Evolutionary conservation across 1,284 basidiomycete genomes (phyloP).

Genomic region (Cutaneotrichosporon sp.): DNA sequence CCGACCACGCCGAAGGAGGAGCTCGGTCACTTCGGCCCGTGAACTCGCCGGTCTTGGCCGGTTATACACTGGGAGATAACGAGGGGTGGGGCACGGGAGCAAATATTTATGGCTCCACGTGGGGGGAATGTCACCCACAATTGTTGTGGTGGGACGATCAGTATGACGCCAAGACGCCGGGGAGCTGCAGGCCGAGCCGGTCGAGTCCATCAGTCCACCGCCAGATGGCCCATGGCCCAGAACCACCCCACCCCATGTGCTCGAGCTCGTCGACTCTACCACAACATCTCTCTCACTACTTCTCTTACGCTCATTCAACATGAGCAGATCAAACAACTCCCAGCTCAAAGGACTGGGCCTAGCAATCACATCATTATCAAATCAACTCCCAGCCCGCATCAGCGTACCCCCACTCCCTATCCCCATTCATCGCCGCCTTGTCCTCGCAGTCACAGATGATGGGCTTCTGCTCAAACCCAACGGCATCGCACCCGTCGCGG

Average conservation of each 20-base stretch:
- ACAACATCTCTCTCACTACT: not conserved
- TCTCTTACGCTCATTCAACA: not conserved
- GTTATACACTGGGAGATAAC: no score
- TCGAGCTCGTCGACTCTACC: not conserved
- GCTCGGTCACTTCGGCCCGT: no score
- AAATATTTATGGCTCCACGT: no score
- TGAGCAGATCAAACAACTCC: not conserved
- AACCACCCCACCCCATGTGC: not conserved
- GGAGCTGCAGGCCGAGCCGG: no score
- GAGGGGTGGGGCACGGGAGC: no score
- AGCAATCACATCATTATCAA: slow-evolving; percentile 4
- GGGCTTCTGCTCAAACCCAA: slow-evolving; percentile 34
- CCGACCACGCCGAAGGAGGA: no score
- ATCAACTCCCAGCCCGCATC: slow-evolving; percentile 36
- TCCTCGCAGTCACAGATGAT: slow-evolving; percentile 17
- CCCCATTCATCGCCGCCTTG: slow-evolving; percentile 35
- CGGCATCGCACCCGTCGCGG: not conserved
- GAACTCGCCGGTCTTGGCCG: no score
- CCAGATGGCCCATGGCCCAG: not conserved
- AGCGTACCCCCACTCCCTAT: slow-evolving; percentile 44
- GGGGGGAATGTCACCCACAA: no score
- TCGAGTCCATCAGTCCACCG: no score
- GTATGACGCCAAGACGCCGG: no score
- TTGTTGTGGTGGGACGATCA: no score
- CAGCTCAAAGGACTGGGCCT: not conserved